Evolutionary conservation across 345 rosid species (phyloP), one percentile per base, ranked within the genome.

Genomic region (Salix caprea): DNA sequence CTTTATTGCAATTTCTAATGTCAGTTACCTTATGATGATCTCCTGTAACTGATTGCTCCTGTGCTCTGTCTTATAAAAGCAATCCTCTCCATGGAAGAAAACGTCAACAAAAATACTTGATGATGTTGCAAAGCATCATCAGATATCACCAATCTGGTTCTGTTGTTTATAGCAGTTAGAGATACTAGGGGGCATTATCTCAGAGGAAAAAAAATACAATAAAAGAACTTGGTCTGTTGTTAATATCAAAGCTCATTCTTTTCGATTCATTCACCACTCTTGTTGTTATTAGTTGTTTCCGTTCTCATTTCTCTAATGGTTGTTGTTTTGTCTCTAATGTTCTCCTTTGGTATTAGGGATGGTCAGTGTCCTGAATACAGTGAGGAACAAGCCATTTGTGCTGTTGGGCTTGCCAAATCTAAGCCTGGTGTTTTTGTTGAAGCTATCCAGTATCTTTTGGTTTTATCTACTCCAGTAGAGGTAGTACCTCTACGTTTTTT

Each of bases 361-460:
- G 97, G 98, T 60, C 97, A 93, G 65, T 96, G 99, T 80, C 94
- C 96, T 72, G 99, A 96, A 86, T 93, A 87, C 84, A 87, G 85
- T 18, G 96, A 90, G 67, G 98, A 96, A 71, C 99, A 93, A 84
- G 97, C 91, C 66, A 96, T 96, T 74, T 96, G 97, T 85, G 97
- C 98, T 21, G 97, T 93, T 74, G 98, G 97, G 76, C 90, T 96
- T 68, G 87, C 97, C 37, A 93, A 90, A 87, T 87, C 95, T 79
- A 93, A 84, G 83, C 90, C 93, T 74, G 97, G 95, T 79, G 82
- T 93, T 66, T 96, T 93, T 82, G 87, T 93, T 81, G 98, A 96
- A 88, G 99, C 98, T 74, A 96, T 96, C 78, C 97, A 91, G 46
- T 88, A 91, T 80, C 88, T 96, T 76, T 84, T 96, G 85, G 86